Base-by-base conservation (phyloP, 2,329 filamentous ascomycete species). In the Macrophomina tecta region DNA sequence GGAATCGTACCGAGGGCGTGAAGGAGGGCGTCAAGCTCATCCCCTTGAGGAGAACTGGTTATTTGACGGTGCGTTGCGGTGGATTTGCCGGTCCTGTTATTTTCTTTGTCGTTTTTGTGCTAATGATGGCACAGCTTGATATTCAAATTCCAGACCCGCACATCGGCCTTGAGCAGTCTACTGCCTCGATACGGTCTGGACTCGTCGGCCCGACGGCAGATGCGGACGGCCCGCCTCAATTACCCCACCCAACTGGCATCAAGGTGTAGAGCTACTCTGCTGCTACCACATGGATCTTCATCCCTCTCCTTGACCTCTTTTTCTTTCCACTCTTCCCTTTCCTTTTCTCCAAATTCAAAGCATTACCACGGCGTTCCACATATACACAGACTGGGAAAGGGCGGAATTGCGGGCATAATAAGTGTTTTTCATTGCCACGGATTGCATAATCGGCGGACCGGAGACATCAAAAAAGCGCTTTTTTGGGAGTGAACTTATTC, bases 131-230 rank as follows among this genome's bases (percentile, higher is more conserved):
- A 23, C 67, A 92, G 90, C 85, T 94, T 72, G 91, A 94, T 72
- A 92, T 94, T 58, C 90, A 93, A 79, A 91, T 94, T 67, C 89
- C 90, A 4, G 91, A 94, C 75, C 91, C 91, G 1, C 90, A 92
- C 72, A 88, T 93, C 68, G 76, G 75, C 58, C 72, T 76, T n/a
- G 77, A 78, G 28, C 58, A 62, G 16, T 58, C 66, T 28, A 55
- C 23, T 5, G 65, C 56, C 6, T 67, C 65, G 18, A 38, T 67
- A 46, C 65, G 48, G 12, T 67, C 65, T 11, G 45, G 38, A 16
- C 58, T 30, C 7, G 9, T 9, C 6, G 51, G 42, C 28, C 40
- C 42, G 30, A 42, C 58, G 4, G 30, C 45, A 5, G 36, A 58
- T 12, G 16, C 18, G 38, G 38, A 32, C 45, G 58, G 58, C 4